Percentiles rank a stretch among this genome's conserved stretches.
These are phyloP conservation scores for Aureobasidium pullulans DNA, from an alignment of 2,329 filamentous ascomycete genomes.

Conservation along the genomic window DNA sequence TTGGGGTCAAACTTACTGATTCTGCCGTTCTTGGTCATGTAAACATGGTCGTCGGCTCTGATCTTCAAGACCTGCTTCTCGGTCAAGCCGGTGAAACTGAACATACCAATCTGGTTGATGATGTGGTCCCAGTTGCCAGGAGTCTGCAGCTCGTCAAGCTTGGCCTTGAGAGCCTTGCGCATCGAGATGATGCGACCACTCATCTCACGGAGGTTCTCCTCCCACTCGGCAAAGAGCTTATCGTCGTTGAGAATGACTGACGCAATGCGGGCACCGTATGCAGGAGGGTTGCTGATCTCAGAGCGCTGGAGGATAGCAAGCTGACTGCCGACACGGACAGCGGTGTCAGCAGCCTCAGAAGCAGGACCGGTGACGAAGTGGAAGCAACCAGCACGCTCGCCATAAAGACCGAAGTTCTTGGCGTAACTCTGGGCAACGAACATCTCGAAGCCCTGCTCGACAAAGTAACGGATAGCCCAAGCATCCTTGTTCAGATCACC, in stretches of 20 bases:
- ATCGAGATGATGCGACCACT: conserved; percentile 90
- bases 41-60: conserved; percentile 64
- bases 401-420: conserved; percentile 72
- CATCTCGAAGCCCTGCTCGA: conserved; percentile 76
- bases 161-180: conserved; percentile 67
- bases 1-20: conserved; percentile 51
- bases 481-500: conserved; percentile 79
- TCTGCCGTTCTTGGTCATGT: conserved; percentile 95
- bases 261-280: conserved; percentile 88
- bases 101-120: conserved; percentile 99
- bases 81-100: conserved; percentile 79
- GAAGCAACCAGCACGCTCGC: conserved; percentile 92
- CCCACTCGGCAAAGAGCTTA: conserved; percentile 80
- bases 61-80: conserved; percentile 68
- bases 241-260: conserved; percentile 76
- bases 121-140: conserved; percentile 95
- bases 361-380: conserved; percentile 77
- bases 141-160: conserved; percentile 77
- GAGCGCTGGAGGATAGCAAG: conserved; percentile 90
- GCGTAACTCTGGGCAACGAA: conserved; percentile 47
- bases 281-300: conserved; percentile 94
- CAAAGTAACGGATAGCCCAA: conserved; percentile 88
- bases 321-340: conserved; percentile 68
- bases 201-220: conserved; percentile 87
- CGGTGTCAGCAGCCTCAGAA: conserved; percentile 55